Evolutionary conservation across 2,329 filamentous ascomycete genomes (phyloP).

Genomic region (Zasmidium angulare): DNA sequence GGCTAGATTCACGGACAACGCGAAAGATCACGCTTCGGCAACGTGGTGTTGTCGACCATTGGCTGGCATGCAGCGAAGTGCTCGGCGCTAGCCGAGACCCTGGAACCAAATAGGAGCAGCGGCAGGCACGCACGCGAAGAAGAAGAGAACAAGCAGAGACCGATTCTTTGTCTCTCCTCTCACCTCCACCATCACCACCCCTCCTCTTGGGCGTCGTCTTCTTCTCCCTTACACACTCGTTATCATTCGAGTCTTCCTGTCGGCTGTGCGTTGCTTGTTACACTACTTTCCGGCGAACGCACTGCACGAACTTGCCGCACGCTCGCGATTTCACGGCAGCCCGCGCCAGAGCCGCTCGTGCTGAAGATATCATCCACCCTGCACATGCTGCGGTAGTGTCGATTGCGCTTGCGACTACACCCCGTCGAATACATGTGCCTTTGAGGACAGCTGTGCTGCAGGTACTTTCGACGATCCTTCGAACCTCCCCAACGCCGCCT

Average conservation of each 20-base stretch:
- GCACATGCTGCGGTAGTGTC: neutral
- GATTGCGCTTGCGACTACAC: neutral
- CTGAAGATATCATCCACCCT: neutral
- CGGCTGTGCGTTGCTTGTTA: neutral
- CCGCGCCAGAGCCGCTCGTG: neutral
- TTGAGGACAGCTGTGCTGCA: constrained; percentile 85
- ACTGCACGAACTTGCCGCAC: neutral
- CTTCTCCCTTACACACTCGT: neutral
- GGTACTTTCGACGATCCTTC: constrained; percentile 47
- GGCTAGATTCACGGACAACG: neutral
- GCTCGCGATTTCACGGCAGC: neutral
- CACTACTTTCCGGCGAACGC: neutral
- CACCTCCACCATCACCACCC: neutral
- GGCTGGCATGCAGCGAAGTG: neutral
- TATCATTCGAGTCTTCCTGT: neutral
- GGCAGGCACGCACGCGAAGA: neutral
- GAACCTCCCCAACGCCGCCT: neutral
- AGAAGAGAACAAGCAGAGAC: no score
- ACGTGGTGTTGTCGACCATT: neutral
- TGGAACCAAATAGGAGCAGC: neutral
- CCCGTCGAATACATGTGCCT: constrained; percentile 59
- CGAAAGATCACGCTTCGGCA: neutral
- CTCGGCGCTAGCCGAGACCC: neutral
- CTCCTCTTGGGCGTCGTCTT: neutral
- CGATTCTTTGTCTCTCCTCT: neutral